Evolutionary conservation across 176 grass and related monocot genomes (phyloP), one percentile per base, ranked within the genome.

Genomic region (Carex pumila): DNA sequence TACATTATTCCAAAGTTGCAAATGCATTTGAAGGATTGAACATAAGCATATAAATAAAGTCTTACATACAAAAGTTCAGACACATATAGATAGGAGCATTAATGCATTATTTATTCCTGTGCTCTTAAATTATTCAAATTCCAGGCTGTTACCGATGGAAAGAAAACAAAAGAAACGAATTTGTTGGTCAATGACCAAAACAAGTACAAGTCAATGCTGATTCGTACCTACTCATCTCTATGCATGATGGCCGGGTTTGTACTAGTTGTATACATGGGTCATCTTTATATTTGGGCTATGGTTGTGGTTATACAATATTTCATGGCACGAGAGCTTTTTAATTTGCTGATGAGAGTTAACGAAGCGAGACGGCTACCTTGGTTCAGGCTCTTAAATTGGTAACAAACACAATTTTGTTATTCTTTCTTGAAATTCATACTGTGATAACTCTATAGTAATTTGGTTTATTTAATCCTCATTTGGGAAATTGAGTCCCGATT

Each of bases 231-330:
- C 86, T 99, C 97, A 53, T 91, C 93, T 21, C 64, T 99, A 84
- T 99, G 97, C 93, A 99, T 99, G 97, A 94, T 99, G 39, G 88
- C 85, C 43, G 91, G 91, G 52, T 99, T 99, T 87, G 84, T 3
- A 53, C 84, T 92, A 8, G 86, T 92, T 85, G 74, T 99, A 84
- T 99, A 95, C 66, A 91, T 94, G 91, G 97, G 97, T 0, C 97
- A 99, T 91, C 88, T 99, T 39, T 99, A 99, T 89, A 91, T 99
- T 49, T 99, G 97, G 93, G 93, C 93, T 39, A 90, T 99, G 97
- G 90, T 99, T 47, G 97, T 99, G 82, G 91, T 94, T 36, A 99
- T 94, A 84, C 97, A 99, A 94, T 94, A 96, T 87, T 95, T 92
- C 60, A 99, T 99, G 97, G 97, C 93, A 65, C 91, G 47, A 15